These are phyloP conservation scores for Taphrina communis DNA, from an alignment of 1,139 yeast genomes.

Conservation along the genomic window DNA sequence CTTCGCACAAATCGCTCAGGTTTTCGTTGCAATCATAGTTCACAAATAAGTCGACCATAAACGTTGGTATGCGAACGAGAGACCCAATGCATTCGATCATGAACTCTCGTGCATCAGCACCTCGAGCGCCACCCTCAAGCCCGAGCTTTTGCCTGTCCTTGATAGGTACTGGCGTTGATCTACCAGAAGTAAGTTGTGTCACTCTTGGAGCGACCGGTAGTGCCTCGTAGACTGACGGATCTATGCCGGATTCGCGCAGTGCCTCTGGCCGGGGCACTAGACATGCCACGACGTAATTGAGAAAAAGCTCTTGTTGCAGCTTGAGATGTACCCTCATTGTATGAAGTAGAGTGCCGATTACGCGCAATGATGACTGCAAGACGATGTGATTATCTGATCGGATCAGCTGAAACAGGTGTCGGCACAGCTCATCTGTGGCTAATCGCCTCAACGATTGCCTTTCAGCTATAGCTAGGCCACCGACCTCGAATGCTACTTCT, in stretches of 20 bases:
- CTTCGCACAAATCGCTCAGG: slow-evolving; percentile 76
- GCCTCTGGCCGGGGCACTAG: slow-evolving; percentile 50
- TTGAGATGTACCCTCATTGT: slow-evolving; percentile 52
- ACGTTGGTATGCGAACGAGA: slow-evolving; percentile 74
- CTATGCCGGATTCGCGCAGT: slow-evolving; percentile 54
- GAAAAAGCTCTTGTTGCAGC: slow-evolving; percentile 55
- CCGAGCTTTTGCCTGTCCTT: slow-evolving; percentile 46
- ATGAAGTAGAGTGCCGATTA: slow-evolving; percentile 65
- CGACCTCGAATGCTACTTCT: slow-evolving; percentile 78
- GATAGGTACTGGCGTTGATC: slow-evolving; percentile 47
- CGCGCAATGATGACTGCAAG: slow-evolving; percentile 74
- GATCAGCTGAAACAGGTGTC: slow-evolving; percentile 78
- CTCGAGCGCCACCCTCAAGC: slow-evolving; percentile 46
- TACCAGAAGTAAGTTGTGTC: slow-evolving; percentile 46
- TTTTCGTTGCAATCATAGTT: slow-evolving; percentile 92
- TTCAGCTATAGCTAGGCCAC: slow-evolving; percentile 69
- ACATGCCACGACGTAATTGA: slow-evolving; percentile 54
- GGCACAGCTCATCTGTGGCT: slow-evolving; percentile 79
- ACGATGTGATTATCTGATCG: slow-evolving; percentile 72
- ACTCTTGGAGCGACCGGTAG: slow-evolving; percentile 53
- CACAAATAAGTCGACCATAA: slow-evolving; percentile 76
- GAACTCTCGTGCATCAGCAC: slow-evolving; percentile 71
- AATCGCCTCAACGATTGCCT: slow-evolving; percentile 72
- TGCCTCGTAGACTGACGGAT: slow-evolving; percentile 55
- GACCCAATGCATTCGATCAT: slow-evolving; percentile 83